Percentiles rank a stretch among this genome's conserved stretches.
phyloP scores from a whole-genome alignment of 257 asterid species.

The Solanum rostratum region DNA sequence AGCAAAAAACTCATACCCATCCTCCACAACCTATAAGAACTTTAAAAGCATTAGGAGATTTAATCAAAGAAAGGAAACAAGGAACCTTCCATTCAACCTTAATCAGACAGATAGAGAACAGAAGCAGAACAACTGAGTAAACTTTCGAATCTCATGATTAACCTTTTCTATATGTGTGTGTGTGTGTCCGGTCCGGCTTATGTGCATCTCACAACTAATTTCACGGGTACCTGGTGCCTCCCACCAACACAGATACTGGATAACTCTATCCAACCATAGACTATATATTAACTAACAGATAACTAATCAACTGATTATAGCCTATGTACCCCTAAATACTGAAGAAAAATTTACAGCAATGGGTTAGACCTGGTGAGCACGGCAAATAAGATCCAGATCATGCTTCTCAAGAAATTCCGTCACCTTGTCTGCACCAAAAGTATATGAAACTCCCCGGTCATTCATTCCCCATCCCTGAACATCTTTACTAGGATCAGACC shows the following conservation, averaged over 20 bases:
- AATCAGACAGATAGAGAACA: neutral
- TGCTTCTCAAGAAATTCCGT: conserved; percentile 22
- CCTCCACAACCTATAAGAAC: conserved; percentile 21
- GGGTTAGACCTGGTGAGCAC: conserved; percentile 26
- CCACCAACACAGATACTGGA: neutral
- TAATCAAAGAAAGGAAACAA: neutral
- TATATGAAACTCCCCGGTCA: conserved; percentile 27
- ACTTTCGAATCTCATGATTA: neutral
- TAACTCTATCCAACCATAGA: neutral
- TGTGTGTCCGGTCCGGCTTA: neutral
- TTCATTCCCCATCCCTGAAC: conserved; percentile 32
- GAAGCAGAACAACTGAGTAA: neutral
- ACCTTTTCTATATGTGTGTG: neutral
- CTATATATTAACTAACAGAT: neutral
- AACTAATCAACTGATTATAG: neutral
- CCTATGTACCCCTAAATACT: neutral
- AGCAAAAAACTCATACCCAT: conserved; percentile 30
- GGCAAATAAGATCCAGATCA: conserved; percentile 27
- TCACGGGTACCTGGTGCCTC: neutral
- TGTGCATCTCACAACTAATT: neutral
- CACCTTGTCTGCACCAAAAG: conserved; percentile 31
- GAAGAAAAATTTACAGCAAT: neutral
- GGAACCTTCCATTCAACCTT: neutral
- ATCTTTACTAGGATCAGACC: conserved; percentile 33
- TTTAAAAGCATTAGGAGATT: neutral